Evolutionary conservation across 1,284 basidiomycete genomes (phyloP), one percentile per base, ranked within the genome.

Genomic region (Pseudozyma pruni): DNA sequence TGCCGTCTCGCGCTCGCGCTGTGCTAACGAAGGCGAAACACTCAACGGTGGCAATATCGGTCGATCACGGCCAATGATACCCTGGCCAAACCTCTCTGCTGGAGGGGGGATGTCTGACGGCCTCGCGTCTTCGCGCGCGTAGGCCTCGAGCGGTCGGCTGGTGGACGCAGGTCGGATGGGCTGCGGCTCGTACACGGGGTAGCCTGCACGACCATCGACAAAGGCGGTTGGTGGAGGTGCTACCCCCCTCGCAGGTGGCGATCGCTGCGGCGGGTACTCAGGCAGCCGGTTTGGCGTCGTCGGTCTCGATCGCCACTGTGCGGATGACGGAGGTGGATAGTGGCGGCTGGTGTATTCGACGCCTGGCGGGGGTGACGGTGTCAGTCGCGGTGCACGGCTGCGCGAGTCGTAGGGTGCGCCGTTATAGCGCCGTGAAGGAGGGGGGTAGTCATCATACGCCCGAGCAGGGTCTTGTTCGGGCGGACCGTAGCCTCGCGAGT

Each of bases 271-370:
- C 16, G 41, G 40, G 23, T 52, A 52, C 1, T 56, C 60, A 7
- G 43, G 7, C 13, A 47, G 38, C 34, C 43, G n/a, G 23, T 19
- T 43, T 9, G 60, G 60, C n/a, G 53, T 63, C 8, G 53, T 39
- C 13, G 60, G 43, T 3, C 61, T 34, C 1, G 61, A 57, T 0
- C 45, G 49, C 61, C 61, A 64, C 13, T 31, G 57, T 19, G 49
- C 31, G 4, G 52, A 20, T 11, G 58, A 17, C n/a, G 43, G 38
- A 40, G 60, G 39, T 13, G 38, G 10, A 11, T 38, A 32, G 3
- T 37, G 37, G 17, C 53, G 42, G 8, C 39, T 8, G 19, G 23
- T 38, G 23, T 49, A 54, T 10, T 61, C 58, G 2, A 39, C 14
- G 10, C 46, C 33, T 13, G 40, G 49, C 14, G 40, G 61, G 6